Percentiles rank a stretch among this genome's conserved stretches.
phyloP scores from a whole-genome alignment of 1,284 basidiomycete genomes.

The Exobasidium rhododendri region DNA sequence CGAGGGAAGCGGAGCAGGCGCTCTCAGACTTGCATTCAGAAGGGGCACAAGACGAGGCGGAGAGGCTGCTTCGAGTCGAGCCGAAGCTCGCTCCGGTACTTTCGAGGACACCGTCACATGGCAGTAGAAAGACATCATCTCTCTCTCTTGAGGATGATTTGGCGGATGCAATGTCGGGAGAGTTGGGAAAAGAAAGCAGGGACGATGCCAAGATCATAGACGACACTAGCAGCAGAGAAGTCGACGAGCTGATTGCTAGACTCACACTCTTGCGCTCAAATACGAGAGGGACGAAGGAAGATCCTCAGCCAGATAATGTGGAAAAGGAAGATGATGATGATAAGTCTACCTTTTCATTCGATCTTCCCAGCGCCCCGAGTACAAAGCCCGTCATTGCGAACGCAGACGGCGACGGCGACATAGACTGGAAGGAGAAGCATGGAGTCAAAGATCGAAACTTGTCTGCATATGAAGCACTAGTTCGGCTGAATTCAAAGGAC shows the following conservation, averaged over 20 bases:
- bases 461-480: slow-evolving; percentile 3
- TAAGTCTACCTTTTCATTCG: no score
- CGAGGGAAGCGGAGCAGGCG: background rate
- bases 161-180: slow-evolving; percentile 2
- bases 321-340: no score
- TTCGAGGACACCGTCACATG: slow-evolving; percentile 3
- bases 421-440: background rate
- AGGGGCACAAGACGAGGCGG: background rate
- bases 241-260: background rate
- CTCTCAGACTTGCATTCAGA: background rate
- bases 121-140: background rate
- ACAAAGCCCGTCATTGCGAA: background rate
- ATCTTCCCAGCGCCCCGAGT: slow-evolving; percentile 9
- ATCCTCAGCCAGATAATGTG: no score
- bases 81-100: slow-evolving; percentile 3
- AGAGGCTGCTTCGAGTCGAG: background rate
- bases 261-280: background rate
- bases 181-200: background rate
- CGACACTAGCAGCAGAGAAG: background rate
- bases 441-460: slow-evolving; percentile 4
- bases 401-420: background rate
- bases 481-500: slow-evolving; percentile 1
- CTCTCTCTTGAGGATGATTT: slow-evolving; percentile 10
- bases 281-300: background rate
- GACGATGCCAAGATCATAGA: background rate